Conservation (phyloP, 2,329 filamentous ascomycete species). For the Cladorrhinum sp. region DNA sequence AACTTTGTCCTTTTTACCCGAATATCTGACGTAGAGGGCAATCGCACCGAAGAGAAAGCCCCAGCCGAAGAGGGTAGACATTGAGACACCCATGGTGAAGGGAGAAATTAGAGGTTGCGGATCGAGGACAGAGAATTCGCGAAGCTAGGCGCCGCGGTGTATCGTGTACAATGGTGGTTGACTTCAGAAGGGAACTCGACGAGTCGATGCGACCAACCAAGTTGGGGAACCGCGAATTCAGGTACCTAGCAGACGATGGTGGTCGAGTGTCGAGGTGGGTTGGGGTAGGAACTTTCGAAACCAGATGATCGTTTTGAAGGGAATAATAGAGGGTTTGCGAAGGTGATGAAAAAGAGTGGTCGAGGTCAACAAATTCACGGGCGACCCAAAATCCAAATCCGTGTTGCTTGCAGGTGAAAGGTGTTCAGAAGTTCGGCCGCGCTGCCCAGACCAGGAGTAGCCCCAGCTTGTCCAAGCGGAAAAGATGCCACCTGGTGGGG, state of each 20-base stretch:
- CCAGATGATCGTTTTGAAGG: not conserved
- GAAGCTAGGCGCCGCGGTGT: not conserved
- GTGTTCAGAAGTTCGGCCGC: conserved; percentile 30
- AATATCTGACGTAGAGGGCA: conserved; percentile 25
- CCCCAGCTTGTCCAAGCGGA: conserved; percentile 21
- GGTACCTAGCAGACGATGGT: not conserved
- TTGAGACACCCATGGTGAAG: conserved; percentile 34
- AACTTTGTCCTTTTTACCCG: conserved; percentile 25
- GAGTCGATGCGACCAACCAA: not conserved
- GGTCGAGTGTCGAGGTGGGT: not conserved
- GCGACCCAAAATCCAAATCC: not conserved
- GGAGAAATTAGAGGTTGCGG: not conserved
- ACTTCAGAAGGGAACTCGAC: not conserved
- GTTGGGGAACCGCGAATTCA: not conserved
- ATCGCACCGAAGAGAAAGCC: conserved; percentile 30
- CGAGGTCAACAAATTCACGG: not conserved
- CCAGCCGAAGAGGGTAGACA: conserved; percentile 37
- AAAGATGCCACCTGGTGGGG: conserved; percentile 22
- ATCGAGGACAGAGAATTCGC: not conserved
- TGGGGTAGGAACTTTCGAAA: not conserved
- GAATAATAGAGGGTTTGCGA: conserved; percentile 3
- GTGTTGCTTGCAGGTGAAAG: conserved; percentile 23
- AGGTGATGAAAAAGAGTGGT: not conserved
- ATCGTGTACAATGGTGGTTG: conserved; percentile 3
- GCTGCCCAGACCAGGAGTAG: conserved; percentile 16